Evolutionary conservation across 2,329 filamentous ascomycete species (phyloP), one percentile per base, ranked within the genome.

Genomic region (Fusarium siculi): DNA sequence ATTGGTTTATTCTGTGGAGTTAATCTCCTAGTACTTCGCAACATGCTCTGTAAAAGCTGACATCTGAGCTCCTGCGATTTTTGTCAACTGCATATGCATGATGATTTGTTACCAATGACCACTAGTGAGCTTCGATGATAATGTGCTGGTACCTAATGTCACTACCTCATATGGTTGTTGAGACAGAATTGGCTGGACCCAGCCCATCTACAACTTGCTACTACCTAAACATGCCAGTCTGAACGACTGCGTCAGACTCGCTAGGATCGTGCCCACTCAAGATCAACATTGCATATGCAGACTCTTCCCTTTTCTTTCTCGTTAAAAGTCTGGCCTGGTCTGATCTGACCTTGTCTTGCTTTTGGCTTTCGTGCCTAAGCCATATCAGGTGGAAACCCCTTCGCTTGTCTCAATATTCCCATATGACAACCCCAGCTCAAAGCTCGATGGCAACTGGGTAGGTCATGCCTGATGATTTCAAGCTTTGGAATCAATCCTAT

Each of bases 281-380:
- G 71, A 74, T 74, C 71, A 61, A 34, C 71, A 60, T 61, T 55
- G 70, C 63, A 74, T 72, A 62, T 61, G 54, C 63, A 61, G 52
- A 46, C 65, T 62, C 53, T 68, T 52, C 42, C 57, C 50, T 47
- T 57, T 60, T 57, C 49, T 58, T 67, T 59, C 34, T 60, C 50
- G 43, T 63, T 43, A 52, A 53, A 58, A 32, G 53, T 34, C 63
- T 46, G 32, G 55, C 34, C 39, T 64, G 44, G 25, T 37, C 61
- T 63, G 40, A 37, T 62, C 40, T 53, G 18, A 25, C 43, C 32
- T 50, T 46, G 49, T 57, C 52, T 55, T 60, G 28, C 39, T 28
- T 70, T 58, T 60, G 32, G 23, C 25, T 70, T 28, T 57, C 39
- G 42, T 39, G 36, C 30, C 56, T 53, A 54, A 59, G 37, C 55